Evolutionary conservation across 2,329 filamentous ascomycete genomes (phyloP).

Genomic region (Incumbomyces lentus): DNA sequence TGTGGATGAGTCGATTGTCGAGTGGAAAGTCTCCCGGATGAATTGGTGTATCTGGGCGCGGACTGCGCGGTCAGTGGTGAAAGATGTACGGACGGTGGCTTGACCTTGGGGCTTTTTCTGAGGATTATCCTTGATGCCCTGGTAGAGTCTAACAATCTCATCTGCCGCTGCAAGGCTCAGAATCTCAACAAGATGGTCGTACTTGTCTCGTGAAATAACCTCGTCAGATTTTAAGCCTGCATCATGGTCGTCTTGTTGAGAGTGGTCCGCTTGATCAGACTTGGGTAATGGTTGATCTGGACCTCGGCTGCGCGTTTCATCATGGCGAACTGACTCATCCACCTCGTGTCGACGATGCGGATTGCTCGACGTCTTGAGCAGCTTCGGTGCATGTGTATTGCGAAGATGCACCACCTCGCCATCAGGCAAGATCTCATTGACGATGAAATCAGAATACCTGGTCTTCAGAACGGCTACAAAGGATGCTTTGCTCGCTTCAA

Average conservation of each 20-base stretch:
- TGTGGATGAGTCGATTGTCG: slow-evolving; percentile 66
- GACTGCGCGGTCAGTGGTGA: slow-evolving; percentile 47
- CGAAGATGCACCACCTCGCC: slow-evolving; percentile 66
- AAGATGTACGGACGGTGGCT: slow-evolving; percentile 40
- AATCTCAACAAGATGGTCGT: slow-evolving; percentile 28
- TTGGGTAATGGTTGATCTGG: not conserved
- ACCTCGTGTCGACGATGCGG: not conserved
- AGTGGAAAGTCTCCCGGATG: slow-evolving; percentile 70
- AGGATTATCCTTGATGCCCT: slow-evolving; percentile 43
- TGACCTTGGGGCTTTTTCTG: slow-evolving; percentile 47
- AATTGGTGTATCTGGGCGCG: slow-evolving; percentile 55
- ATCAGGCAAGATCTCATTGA: slow-evolving; percentile 73
- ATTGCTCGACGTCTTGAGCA: slow-evolving; percentile 1
- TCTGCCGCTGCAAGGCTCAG: slow-evolving; percentile 15
- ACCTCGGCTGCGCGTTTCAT: slow-evolving; percentile 1
- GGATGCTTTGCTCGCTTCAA: slow-evolving; percentile 46
- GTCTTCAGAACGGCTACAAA: slow-evolving; percentile 60
- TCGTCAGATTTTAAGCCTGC: not conserved
- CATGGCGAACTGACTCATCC: not conserved
- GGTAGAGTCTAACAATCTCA: slow-evolving; percentile 46
- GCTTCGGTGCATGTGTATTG: slow-evolving; percentile 27
- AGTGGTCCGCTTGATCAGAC: not conserved
- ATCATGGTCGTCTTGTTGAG: too few relatives aligned
- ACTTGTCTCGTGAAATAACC: slow-evolving; percentile 34
- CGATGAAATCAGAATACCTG: slow-evolving; percentile 82